These are phyloP conservation scores for Candida schatavii DNA, from an alignment of 805 yeast genomes.

Conservation along the genomic window DNA sequence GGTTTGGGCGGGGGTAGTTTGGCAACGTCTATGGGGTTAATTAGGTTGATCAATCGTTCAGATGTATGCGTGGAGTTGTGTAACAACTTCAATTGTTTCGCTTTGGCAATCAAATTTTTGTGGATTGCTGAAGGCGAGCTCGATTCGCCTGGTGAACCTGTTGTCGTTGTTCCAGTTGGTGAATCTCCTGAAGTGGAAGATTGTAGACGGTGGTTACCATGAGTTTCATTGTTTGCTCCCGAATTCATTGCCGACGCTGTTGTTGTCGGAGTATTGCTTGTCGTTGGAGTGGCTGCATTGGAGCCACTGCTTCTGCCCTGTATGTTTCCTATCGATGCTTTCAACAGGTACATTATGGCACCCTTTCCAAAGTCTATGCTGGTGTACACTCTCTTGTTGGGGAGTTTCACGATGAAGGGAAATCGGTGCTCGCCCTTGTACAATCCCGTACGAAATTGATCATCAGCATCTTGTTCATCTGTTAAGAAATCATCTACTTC, in stretches of 20 bases:
- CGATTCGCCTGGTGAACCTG: not conserved
- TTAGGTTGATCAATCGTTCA: conserved; percentile 56
- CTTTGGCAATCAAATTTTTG: conserved; percentile 16
- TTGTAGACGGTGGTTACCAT: conserved; percentile 15
- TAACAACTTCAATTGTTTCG: conserved; percentile 24
- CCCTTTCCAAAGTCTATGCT: conserved; percentile 84
- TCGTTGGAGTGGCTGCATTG: conserved; percentile 4
- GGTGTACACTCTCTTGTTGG: conserved; percentile 67
- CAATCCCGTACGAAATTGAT: conserved; percentile 46
- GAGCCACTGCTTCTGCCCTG: conserved; percentile 1
- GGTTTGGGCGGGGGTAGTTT: conserved; percentile 64
- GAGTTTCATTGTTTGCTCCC: not conserved
- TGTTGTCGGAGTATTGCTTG: conserved; percentile 1
- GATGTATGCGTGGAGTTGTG: conserved; percentile 38
- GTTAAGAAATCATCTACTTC: conserved; percentile 18
- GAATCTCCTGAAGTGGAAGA: conserved; percentile 15
- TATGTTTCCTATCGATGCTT: conserved; percentile 42
- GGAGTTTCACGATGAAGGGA: conserved; percentile 82
- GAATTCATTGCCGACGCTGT: not conserved
- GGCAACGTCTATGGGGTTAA: conserved; percentile 75
- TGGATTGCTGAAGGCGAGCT: conserved; percentile 6
- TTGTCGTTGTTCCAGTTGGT: conserved; percentile 1
- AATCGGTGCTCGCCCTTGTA: conserved; percentile 83
- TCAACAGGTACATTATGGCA: conserved; percentile 64
- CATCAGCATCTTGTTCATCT: conserved; percentile 7